Conservation (phyloP, 1,139 yeast species). For the Taphrina flavorubra region DNA sequence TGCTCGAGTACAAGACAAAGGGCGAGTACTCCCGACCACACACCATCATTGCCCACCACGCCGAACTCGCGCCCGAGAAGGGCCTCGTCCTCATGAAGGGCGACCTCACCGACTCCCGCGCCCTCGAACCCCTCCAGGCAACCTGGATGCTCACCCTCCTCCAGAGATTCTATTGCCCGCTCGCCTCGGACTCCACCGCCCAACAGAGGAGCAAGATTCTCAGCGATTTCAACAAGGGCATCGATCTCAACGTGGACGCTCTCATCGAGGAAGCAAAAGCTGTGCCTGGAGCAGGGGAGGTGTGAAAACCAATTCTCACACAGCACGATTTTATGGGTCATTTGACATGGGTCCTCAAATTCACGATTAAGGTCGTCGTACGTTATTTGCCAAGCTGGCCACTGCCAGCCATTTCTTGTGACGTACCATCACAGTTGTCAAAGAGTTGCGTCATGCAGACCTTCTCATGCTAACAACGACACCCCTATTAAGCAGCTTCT, state of each 20-base stretch:
- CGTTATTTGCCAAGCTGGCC: too few relatives aligned
- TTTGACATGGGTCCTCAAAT: too few relatives aligned
- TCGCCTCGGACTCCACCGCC: slow-evolving; percentile 47
- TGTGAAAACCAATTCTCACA: not conserved
- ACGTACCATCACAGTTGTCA: too few relatives aligned
- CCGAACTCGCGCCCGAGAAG: slow-evolving; percentile 69
- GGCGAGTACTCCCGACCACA: slow-evolving; percentile 94
- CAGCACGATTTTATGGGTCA: too few relatives aligned
- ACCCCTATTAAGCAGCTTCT: too few relatives aligned
- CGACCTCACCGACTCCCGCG: slow-evolving; percentile 70
- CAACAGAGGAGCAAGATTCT: slow-evolving; percentile 15
- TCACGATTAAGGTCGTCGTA: too few relatives aligned
- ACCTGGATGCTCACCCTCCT: slow-evolving; percentile 77
- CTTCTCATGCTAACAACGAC: too few relatives aligned
- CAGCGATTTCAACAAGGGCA: slow-evolving; percentile 30
- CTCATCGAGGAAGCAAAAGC: slow-evolving; percentile 36
- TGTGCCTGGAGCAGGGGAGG: slow-evolving; percentile 38
- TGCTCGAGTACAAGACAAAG: slow-evolving; percentile 90
- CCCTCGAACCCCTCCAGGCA: slow-evolving; percentile 70
- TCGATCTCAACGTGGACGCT: slow-evolving; percentile 34
- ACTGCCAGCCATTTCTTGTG: too few relatives aligned
- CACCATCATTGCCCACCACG: slow-evolving; percentile 86
- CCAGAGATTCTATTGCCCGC: slow-evolving; percentile 72
- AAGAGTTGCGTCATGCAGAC: too few relatives aligned
- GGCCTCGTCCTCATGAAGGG: slow-evolving; percentile 86